phyloP scores from a whole-genome alignment of 176 grass and related monocot species.

The Triticum timopheevii region DNA sequence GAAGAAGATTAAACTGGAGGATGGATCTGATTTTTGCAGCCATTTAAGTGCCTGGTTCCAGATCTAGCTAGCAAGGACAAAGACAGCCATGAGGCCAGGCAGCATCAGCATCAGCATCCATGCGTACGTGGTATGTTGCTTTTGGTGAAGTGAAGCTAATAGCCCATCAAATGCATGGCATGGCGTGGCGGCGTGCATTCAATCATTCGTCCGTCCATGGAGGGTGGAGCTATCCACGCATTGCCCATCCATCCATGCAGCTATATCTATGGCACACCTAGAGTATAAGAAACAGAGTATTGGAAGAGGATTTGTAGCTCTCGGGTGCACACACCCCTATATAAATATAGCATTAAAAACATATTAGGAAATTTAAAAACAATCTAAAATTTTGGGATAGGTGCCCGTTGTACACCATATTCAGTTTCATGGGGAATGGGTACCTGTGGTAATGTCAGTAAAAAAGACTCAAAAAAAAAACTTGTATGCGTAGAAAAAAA shows the following conservation, averaged over 20 bases:
- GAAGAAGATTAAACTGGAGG: neutral
- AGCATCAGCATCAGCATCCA: neutral
- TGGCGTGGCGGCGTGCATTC: neutral
- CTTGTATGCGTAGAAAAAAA: too few relatives aligned
- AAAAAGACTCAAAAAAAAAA: too few relatives aligned
- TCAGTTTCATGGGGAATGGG: too few relatives aligned
- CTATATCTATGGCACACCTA: neutral
- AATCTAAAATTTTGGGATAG: too few relatives aligned
- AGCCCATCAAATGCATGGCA: neutral
- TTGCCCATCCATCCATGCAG: neutral
- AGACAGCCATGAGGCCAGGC: neutral
- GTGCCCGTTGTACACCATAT: too few relatives aligned
- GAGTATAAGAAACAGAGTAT: too few relatives aligned
- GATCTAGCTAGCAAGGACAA: neutral
- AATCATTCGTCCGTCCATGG: neutral
- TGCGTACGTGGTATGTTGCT: neutral
- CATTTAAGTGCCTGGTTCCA: neutral
- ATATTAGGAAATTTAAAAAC: too few relatives aligned
- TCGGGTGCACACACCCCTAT: too few relatives aligned
- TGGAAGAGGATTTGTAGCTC: too few relatives aligned
- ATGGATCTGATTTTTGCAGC: neutral
- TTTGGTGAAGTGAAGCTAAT: neutral
- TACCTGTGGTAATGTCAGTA: too few relatives aligned
- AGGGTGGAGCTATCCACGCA: neutral
- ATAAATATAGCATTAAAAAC: too few relatives aligned